A percentile compares a stretch with the other conserved stretches of the same genome.
Evolutionary conservation across 805 yeast species (phyloP).

Genomic region (Saturnispora quitensis): DNA sequence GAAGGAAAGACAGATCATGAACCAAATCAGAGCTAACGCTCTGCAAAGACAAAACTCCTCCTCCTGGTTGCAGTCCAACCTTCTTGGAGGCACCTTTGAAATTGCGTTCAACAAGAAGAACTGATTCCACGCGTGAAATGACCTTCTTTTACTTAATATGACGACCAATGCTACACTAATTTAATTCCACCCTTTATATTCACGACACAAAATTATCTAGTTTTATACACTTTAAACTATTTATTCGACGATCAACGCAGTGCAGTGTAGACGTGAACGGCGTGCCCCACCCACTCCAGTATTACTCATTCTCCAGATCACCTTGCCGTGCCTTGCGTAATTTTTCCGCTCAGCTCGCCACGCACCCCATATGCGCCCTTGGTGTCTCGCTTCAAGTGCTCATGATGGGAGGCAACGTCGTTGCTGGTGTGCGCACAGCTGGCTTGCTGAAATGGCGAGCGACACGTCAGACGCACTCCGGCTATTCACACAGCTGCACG

Average conservation of each 20-base stretch:
- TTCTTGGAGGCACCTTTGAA: slow-evolving; percentile 27
- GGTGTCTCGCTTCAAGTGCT: neutral
- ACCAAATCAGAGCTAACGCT: slow-evolving; percentile 27
- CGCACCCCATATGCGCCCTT: neutral
- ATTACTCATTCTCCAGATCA: neutral
- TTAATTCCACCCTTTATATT: neutral
- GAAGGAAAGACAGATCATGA: slow-evolving; percentile 32
- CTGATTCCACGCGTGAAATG: neutral
- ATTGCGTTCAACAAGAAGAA: slow-evolving; percentile 23
- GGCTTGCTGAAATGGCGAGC: neutral
- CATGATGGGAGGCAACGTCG: neutral
- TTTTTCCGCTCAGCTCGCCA: neutral
- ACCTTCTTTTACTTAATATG: neutral
- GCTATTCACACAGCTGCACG: neutral
- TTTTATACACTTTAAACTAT: neutral
- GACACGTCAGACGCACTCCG: neutral
- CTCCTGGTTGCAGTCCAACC: slow-evolving; percentile 22
- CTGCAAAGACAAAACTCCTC: slow-evolving; percentile 20
- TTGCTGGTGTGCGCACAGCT: neutral
- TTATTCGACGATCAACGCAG: neutral
- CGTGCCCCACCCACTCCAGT: neutral
- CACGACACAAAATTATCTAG: neutral
- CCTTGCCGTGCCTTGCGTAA: neutral
- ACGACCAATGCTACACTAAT: neutral
- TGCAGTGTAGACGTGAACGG: neutral